Percentiles rank a stretch among this genome's conserved stretches.
Evolutionary conservation across 2,329 filamentous ascomycete species (phyloP).

Genomic region (Exserohilum rostratum): DNA sequence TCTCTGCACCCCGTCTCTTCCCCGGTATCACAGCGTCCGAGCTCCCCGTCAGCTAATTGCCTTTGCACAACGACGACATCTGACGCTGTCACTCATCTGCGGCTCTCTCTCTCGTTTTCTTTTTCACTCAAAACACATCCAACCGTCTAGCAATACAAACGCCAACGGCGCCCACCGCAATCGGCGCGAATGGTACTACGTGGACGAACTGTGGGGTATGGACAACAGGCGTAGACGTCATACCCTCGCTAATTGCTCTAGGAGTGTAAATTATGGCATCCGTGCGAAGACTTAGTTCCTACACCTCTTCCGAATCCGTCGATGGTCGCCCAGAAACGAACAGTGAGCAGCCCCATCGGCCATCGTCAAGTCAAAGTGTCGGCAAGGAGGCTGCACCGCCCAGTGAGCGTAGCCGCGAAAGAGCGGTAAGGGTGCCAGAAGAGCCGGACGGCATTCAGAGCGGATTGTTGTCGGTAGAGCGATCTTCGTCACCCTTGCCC

Average conservation of each 20-base stretch:
- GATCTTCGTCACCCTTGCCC: slow-evolving; percentile 8
- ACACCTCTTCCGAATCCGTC: slow-evolving; percentile 20
- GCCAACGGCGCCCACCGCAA: neutral
- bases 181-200: slow-evolving; percentile 2
- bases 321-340: slow-evolving; percentile 13
- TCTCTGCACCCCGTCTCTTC: slow-evolving; percentile 1
- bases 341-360: slow-evolving; percentile 31
- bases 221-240: slow-evolving; percentile 4
- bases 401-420: slow-evolving; percentile 12
- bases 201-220: slow-evolving; percentile 4
- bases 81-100: neutral
- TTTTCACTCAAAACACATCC: neutral
- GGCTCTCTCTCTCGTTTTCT: neutral
- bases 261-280: slow-evolving; percentile 29
- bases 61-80: slow-evolving; percentile 1
- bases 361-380: slow-evolving; percentile 24
- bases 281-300: slow-evolving; percentile 27
- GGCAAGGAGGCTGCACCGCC: slow-evolving; percentile 30
- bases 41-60: slow-evolving; percentile 5
- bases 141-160: neutral
- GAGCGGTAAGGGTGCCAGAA: slow-evolving; percentile 3
- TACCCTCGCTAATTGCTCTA: slow-evolving; percentile 1
- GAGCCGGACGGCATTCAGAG: slow-evolving; percentile 7
- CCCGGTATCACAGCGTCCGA: slow-evolving; percentile 9
- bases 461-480: slow-evolving; percentile 2